Conservation (phyloP, 2,329 filamentous ascomycete genomes). For the Xylariaceae sp. region DNA sequence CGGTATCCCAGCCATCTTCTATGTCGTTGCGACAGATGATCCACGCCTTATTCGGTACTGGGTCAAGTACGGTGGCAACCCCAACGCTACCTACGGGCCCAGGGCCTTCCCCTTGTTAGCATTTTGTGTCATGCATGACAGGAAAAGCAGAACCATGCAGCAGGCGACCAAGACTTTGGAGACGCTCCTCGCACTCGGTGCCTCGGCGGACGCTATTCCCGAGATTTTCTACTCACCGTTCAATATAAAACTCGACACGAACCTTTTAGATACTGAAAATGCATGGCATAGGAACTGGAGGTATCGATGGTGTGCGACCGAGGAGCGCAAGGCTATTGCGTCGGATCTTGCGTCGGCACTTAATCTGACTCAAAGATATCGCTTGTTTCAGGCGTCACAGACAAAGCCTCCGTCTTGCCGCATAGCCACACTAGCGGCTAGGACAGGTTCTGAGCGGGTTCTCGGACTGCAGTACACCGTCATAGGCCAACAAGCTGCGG, state of each 20-base stretch:
- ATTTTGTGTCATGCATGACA: slow-evolving; percentile 16
- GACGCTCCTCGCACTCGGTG: slow-evolving; percentile 18
- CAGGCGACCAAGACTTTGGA: slow-evolving; percentile 11
- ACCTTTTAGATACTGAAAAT: slow-evolving; percentile 12
- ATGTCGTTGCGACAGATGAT: slow-evolving; percentile 18
- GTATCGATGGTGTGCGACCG: slow-evolving; percentile 16
- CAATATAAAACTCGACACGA: too few species aligned
- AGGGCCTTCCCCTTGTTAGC: slow-evolving; percentile 17
- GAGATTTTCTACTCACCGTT: slow-evolving; percentile 15
- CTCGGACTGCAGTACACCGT: slow-evolving; percentile 16
- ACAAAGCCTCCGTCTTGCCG: slow-evolving; percentile 9
- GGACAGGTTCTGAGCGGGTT: slow-evolving; percentile 14
- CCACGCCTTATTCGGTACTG: slow-evolving; percentile 16
- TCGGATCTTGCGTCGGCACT: slow-evolving; percentile 8
- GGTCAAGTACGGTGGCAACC: slow-evolving; percentile 20
- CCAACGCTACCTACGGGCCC: slow-evolving; percentile 13
- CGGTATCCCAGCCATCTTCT: slow-evolving; percentile 21
- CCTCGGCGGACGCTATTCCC: slow-evolving; percentile 17
- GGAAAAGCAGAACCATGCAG: slow-evolving; percentile 1
- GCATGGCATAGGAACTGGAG: slow-evolving; percentile 8
- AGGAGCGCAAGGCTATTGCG: slow-evolving; percentile 3
- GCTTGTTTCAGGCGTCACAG: slow-evolving; percentile 15
- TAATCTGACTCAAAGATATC: slow-evolving; percentile 22
- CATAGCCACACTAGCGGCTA: slow-evolving; percentile 7
- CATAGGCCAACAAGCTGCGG: slow-evolving; percentile 19